Evolutionary conservation across 805 yeast species (phyloP).

Genomic region (Wickerhamomyces rabaulensis): DNA sequence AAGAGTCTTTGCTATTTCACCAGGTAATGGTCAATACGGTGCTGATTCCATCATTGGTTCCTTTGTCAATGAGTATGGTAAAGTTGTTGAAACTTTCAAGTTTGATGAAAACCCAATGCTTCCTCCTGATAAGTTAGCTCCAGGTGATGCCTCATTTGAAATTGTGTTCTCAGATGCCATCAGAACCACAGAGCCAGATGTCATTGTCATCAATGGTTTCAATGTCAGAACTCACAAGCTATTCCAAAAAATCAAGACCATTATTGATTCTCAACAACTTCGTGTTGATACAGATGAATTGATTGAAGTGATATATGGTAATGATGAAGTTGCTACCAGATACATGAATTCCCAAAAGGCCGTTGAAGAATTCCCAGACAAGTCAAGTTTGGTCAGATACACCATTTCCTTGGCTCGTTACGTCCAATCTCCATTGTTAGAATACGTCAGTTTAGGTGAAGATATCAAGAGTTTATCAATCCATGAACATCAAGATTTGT

Average conservation of each 20-base stretch:
- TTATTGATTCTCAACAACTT: slow-evolving; percentile 52
- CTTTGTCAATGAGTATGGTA: slow-evolving; percentile 74
- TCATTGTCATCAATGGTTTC: slow-evolving; percentile 84
- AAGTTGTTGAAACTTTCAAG: slow-evolving; percentile 69
- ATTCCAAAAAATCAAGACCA: slow-evolving; percentile 47
- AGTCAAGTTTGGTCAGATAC: slow-evolving; percentile 74
- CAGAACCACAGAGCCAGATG: slow-evolving; percentile 73
- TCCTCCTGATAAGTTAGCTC: slow-evolving; percentile 34
- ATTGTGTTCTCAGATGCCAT: slow-evolving; percentile 57
- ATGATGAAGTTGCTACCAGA: slow-evolving; percentile 89
- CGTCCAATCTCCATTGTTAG: slow-evolving; percentile 88
- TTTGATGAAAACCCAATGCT: slow-evolving; percentile 66
- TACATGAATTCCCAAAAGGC: slow-evolving; percentile 80
- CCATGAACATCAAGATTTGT: slow-evolving; percentile 66
- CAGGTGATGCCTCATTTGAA: slow-evolving; percentile 56
- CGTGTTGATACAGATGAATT: slow-evolving; percentile 45
- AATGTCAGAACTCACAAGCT: slow-evolving; percentile 66
- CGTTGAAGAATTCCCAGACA: slow-evolving; percentile 73
- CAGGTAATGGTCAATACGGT: slow-evolving; percentile 79
- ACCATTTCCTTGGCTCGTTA: slow-evolving; percentile 89
- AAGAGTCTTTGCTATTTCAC: slow-evolving; percentile 72
- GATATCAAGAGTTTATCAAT: slow-evolving; percentile 65
- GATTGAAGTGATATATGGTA: slow-evolving; percentile 72
- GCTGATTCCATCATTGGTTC: slow-evolving; percentile 85
- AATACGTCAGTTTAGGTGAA: slow-evolving; percentile 76